These are phyloP conservation scores for Bondarzewia mesenterica DNA, from an alignment of 1,284 basidiomycete species.

Conservation along the genomic window DNA sequence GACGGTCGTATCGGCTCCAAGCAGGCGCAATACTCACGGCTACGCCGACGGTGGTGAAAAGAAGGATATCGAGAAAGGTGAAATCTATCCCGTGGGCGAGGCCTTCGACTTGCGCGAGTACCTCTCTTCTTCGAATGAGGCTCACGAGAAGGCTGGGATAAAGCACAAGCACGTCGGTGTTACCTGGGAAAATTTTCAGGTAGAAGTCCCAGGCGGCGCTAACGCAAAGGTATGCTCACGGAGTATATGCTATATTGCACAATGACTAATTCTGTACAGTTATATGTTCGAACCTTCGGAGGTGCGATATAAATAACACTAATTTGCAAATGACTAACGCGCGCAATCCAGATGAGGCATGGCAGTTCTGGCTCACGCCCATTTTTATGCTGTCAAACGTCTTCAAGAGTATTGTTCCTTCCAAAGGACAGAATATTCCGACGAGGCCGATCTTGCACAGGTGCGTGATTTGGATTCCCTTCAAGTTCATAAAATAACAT, in stretches of 20 bases:
- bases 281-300: conserved; percentile 61
- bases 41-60: conserved; percentile 9
- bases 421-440: conserved; percentile 22
- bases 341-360: no score
- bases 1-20: neutral
- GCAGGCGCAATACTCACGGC: neutral
- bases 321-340: neutral
- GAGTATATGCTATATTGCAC: neutral
- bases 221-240: conserved; percentile 40
- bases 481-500: conserved; percentile 26
- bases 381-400: no score
- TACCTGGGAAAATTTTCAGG: conserved; percentile 68
- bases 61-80: conserved; percentile 42
- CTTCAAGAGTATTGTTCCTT: neutral
- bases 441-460: conserved; percentile 58
- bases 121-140: conserved; percentile 61
- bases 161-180: conserved; percentile 82
- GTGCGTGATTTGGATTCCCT: conserved; percentile 31
- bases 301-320: no score
- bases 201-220: conserved; percentile 61
- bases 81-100: conserved; percentile 18
- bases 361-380: no score
- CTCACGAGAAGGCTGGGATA: conserved; percentile 64
- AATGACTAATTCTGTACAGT: conserved; percentile 48
- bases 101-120: conserved; percentile 73